Evolutionary conservation across 106 monocot genomes (phyloP), one percentile per base, ranked within the genome.

Genomic region (Dendrobium catenatum): DNA sequence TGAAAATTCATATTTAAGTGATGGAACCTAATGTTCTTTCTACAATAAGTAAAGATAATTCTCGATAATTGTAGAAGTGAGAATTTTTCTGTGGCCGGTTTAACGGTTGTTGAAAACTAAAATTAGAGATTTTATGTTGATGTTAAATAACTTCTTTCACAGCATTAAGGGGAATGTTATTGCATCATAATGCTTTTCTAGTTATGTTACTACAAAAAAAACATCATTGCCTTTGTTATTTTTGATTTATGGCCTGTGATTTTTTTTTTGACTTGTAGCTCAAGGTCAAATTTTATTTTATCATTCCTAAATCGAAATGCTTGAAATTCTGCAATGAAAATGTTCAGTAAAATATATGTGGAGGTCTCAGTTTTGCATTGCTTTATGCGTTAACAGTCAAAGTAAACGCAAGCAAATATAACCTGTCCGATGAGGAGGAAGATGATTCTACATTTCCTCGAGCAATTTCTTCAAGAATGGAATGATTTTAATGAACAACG

Each of bases 401-500:
- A 97, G 79, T 79, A 94, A 89, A 89, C 92, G 67, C 75, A 33
- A 92, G 83, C 80, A 94, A 92, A 83, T 94, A 84, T 79, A 90
- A 97, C 81, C 68, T 94, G 82, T 88, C 89, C 42, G 96, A 96
- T 79, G 93, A 79, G 0, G 94, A 94, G 5, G 96, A 96, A 68
- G 87, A 88, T 70, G 85, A 84, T 13, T n/a, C 78, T 41, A 29
- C 24, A 75, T 31, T 47, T 80, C 29, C 78, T 79, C 64, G 77
- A 42, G 58, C 42, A 40, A 83, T 1, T 66, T 72, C 13, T 70
- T 94, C 73, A 79, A 41, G 78, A 40, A 80, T 74, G 31, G 31
- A 94, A 97, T 91, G 96, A 97, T 88, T 94, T 97, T 84, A 85
- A 89, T 42, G 96, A 97, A n/a, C 86, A 92, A 41, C n/a, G 37